Conservation (phyloP, 331 rosid species). For the Rosa hybrid region DNA sequence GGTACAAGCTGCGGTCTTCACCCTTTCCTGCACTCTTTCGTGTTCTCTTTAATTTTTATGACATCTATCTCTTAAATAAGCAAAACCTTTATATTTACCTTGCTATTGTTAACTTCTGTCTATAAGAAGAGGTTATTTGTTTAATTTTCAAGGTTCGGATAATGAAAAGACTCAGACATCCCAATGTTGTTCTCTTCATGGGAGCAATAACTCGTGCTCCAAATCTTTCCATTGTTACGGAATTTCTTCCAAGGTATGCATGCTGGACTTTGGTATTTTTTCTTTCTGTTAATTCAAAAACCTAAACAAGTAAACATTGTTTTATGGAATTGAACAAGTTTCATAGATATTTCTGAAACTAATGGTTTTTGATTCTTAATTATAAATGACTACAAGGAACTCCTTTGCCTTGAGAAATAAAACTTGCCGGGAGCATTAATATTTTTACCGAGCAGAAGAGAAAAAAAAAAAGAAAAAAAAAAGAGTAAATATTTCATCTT, state of each 20-base stretch:
- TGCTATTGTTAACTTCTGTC: neutral
- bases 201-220: slow-evolving; percentile 91
- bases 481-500: neutral
- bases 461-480: neutral
- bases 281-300: neutral
- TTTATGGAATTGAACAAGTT: slow-evolving; percentile 7
- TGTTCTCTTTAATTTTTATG: neutral
- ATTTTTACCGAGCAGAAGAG: neutral
- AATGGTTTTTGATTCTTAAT: neutral
- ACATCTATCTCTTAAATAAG: neutral
- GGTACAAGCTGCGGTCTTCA: slow-evolving; percentile 42
- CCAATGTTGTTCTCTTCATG: slow-evolving; percentile 97
- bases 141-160: slow-evolving; percentile 65
- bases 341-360: neutral
- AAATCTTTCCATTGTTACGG: slow-evolving; percentile 88
- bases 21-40: neutral
- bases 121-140: neutral
- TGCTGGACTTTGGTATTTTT: slow-evolving; percentile 21
- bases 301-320: neutral
- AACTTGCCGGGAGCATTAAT: neutral
- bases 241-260: slow-evolving; percentile 90
- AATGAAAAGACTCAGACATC: slow-evolving; percentile 95
- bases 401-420: neutral
- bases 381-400: neutral
- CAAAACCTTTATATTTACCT: neutral